These are phyloP conservation scores for Termitomyces sp. DNA, from an alignment of 768 basidiomycete species.

Conservation along the genomic window DNA sequence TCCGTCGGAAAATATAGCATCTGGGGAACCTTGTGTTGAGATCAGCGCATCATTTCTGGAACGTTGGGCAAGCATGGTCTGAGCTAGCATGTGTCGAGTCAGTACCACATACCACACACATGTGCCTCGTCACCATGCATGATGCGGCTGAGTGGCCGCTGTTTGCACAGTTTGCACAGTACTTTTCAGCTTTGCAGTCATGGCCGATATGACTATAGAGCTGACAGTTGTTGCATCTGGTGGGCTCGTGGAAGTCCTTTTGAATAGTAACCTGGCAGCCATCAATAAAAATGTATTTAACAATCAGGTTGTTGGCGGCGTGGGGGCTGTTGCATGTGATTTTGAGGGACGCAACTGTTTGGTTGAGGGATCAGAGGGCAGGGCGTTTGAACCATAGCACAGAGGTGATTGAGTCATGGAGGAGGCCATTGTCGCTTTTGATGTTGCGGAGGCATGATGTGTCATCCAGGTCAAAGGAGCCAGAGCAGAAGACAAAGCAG, in stretches of 20 bases:
- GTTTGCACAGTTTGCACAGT: neutral
- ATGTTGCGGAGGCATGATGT: neutral
- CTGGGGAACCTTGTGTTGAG: neutral
- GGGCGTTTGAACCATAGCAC: neutral
- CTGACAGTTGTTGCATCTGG: neutral
- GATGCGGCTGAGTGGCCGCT: fast-evolving
- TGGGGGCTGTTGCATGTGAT: neutral
- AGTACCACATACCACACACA: neutral
- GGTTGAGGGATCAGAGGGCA: neutral
- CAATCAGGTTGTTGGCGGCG: neutral
- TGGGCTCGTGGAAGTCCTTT: neutral
- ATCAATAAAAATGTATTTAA: neutral
- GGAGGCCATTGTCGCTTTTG: neutral
- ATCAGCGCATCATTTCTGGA: neutral
- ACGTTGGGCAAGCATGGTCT: neutral
- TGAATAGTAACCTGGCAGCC: neutral
- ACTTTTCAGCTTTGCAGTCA: neutral
- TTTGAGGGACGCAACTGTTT: too few relatives aligned
- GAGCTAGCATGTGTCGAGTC: neutral
- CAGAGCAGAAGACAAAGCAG: neutral
- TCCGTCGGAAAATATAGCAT: neutral
- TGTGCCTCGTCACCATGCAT: fast-evolving
- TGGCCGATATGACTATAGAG: neutral
- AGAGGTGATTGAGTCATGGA: neutral
- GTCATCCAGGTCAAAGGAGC: neutral